Conservation (phyloP, 768 basidiomycete genomes). For the Clitopilus hobsonii region DNA sequence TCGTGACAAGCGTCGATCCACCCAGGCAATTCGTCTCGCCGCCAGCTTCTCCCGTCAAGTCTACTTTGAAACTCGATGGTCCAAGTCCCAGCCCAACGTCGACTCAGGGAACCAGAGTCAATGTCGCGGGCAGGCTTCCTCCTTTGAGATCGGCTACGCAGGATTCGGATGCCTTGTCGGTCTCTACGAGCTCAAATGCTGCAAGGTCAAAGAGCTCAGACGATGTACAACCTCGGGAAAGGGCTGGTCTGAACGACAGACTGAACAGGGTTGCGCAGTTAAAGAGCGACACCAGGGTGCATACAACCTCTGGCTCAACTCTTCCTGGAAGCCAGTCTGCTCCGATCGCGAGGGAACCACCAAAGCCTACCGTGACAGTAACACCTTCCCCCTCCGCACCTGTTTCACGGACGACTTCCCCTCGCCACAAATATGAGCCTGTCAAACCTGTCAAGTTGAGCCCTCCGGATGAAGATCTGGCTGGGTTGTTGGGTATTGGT, state of each 20-base stretch:
- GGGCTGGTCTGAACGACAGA: slow-evolving; percentile 1
- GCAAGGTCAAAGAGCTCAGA: background rate
- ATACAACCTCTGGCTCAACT: background rate
- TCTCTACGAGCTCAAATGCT: background rate
- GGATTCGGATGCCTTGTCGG: slow-evolving; percentile 7
- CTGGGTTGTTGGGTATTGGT: slow-evolving; percentile 32
- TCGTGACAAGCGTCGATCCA: slow-evolving; percentile 23
- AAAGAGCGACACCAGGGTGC: slow-evolving; percentile 1
- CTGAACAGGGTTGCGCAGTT: slow-evolving; percentile 34
- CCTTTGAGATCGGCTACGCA: background rate
- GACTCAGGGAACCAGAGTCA: background rate
- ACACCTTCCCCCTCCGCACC: background rate
- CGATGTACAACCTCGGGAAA: slow-evolving; percentile 2
- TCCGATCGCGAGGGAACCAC: background rate
- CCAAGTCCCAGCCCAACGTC: background rate
- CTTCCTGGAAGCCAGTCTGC: background rate
- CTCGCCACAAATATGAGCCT: background rate
- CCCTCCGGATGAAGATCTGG: slow-evolving; percentile 37
- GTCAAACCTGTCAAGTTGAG: slow-evolving; percentile 15
- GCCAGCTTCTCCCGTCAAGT: slow-evolving; percentile 26
- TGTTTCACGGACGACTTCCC: background rate
- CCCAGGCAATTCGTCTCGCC: slow-evolving; percentile 33
- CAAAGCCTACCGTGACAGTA: background rate
- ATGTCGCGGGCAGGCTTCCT: background rate
- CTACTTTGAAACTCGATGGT: slow-evolving; percentile 6